Evolutionary conservation across 495 filamentous ascomycete genomes (phyloP).

Genomic region (Talaromyces proteolyticus): DNA sequence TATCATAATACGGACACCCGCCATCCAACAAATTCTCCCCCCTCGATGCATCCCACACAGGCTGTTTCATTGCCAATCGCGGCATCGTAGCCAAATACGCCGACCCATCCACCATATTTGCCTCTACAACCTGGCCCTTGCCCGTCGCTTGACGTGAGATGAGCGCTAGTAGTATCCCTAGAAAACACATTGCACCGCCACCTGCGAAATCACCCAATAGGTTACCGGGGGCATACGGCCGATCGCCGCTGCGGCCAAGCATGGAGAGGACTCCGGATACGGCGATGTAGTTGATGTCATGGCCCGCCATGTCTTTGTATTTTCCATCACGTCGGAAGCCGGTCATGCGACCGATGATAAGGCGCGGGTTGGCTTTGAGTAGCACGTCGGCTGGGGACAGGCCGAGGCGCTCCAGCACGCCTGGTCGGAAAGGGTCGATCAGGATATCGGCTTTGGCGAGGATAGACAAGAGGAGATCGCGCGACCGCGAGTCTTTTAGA

Average conservation of each 20-base stretch:
- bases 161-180: conserved; percentile 45
- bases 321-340: conserved; percentile 84
- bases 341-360: conserved; percentile 80
- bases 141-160: conserved; percentile 45
- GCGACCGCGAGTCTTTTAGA: conserved; percentile 59
- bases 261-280: conserved; percentile 74
- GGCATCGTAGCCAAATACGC: conserved; percentile 73
- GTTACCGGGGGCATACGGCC: conserved; percentile 75
- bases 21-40: conserved; percentile 78
- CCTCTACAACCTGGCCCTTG: conserved; percentile 81
- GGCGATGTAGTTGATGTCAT: conserved; percentile 96
- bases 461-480: conserved; percentile 59
- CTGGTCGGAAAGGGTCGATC: conserved; percentile 90
- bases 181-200: conserved; percentile 73
- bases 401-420: conserved; percentile 77
- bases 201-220: conserved; percentile 88
- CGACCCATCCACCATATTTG: conserved; percentile 92
- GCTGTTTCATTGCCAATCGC: conserved; percentile 52
- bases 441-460: conserved; percentile 63
- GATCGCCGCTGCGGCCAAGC: conserved; percentile 61
- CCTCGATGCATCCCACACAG: conserved; percentile 53
- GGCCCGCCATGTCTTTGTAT: conserved; percentile 86
- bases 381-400: conserved; percentile 59
- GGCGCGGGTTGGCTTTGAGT: conserved; percentile 62
- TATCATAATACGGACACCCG: conserved; percentile 82